Evolutionary conservation across 2,329 filamentous ascomycete genomes (phyloP).

Genomic region (Penicillium glabrum): DNA sequence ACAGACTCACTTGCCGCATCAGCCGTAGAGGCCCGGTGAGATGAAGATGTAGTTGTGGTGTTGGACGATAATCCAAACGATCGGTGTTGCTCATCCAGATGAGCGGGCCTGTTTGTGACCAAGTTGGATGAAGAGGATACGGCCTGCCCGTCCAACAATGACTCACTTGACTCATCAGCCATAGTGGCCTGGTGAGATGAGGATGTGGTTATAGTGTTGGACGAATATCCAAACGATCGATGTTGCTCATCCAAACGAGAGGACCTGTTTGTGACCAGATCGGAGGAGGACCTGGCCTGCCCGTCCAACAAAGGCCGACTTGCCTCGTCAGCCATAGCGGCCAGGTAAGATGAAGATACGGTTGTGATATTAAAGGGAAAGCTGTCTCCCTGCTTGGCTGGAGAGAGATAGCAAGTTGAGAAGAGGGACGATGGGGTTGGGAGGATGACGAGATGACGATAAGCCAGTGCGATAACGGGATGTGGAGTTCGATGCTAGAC

Average conservation of each 20-base stretch:
- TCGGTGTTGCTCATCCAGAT: too few species aligned
- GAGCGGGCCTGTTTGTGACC: too few species aligned
- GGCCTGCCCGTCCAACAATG: slow-evolving; percentile 29
- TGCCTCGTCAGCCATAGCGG: slow-evolving; percentile 38
- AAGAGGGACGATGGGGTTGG: background rate
- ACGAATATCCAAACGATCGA: slow-evolving; percentile 36
- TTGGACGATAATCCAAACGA: too few species aligned
- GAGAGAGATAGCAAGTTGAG: background rate
- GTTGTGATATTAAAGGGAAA: background rate
- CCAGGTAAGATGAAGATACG: background rate
- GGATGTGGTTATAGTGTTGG: slow-evolving; percentile 23
- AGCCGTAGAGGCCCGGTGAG: too few species aligned
- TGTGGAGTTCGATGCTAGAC: slow-evolving; percentile 18
- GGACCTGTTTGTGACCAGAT: slow-evolving; percentile 14
- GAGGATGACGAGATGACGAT: slow-evolving; percentile 17
- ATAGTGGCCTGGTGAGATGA: slow-evolving; percentile 22
- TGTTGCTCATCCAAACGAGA: slow-evolving; percentile 16
- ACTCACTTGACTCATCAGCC: slow-evolving; percentile 34
- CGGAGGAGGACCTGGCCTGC: slow-evolving; percentile 21
- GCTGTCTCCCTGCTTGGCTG: background rate
- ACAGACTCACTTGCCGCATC: too few species aligned
- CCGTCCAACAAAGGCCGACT: slow-evolving; percentile 31
- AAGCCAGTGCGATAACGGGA: slow-evolving; percentile 19
- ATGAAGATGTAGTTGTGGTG: too few species aligned
- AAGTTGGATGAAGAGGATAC: slow-evolving; percentile 17